Percentiles rank a stretch among this genome's conserved stretches.
Evolutionary conservation across 768 basidiomycete species (phyloP).

Genomic region (Mycena vulgaris): DNA sequence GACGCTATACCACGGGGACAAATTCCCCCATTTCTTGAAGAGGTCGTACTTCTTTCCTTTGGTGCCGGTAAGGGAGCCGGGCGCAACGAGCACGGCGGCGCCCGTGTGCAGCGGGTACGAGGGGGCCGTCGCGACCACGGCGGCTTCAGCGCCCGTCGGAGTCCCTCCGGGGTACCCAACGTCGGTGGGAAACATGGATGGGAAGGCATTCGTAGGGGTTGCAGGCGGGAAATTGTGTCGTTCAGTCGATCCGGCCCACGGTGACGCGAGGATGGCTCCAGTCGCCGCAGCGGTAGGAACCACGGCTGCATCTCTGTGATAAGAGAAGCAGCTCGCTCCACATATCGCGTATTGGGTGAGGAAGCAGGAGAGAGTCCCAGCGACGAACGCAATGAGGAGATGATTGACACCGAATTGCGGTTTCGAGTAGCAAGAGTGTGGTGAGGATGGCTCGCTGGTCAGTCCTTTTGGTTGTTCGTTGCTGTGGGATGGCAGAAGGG

Average conservation of each 20-base stretch:
- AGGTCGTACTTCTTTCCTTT: slow-evolving; percentile 68
- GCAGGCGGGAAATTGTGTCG: slow-evolving; percentile 81
- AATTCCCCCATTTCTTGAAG: slow-evolving; percentile 86
- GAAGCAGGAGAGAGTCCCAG: slow-evolving; percentile 67
- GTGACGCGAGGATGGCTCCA: slow-evolving; percentile 64
- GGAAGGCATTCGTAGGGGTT: slow-evolving; percentile 79
- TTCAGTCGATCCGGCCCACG: slow-evolving; percentile 81
- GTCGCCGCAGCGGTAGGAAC: slow-evolving; percentile 30
- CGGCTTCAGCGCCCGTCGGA: slow-evolving; percentile 86
- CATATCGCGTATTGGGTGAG: slow-evolving; percentile 65
- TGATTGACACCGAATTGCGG: slow-evolving; percentile 55
- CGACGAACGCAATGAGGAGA: slow-evolving; percentile 65
- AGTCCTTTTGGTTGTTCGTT: slow-evolving; percentile 21
- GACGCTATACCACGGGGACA: slow-evolving; percentile 90
- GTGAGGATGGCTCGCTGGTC: slow-evolving; percentile 14
- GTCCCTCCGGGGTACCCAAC: slow-evolving; percentile 86
- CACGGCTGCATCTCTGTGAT: slow-evolving; percentile 12
- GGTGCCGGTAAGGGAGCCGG: slow-evolving; percentile 52
- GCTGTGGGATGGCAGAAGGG: slow-evolving; percentile 51
- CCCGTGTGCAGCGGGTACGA: slow-evolving; percentile 85
- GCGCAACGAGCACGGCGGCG: slow-evolving; percentile 74
- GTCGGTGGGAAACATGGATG: slow-evolving; percentile 81
- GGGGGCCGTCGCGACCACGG: slow-evolving; percentile 80
- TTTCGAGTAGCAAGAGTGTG: slow-evolving; percentile 39
- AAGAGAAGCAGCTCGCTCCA: slow-evolving; percentile 56